Percentiles rank a stretch among this genome's conserved stretches.
phyloP scores from a whole-genome alignment of 192 early-diverging fungal species.

The Coemansia javaensis region DNA sequence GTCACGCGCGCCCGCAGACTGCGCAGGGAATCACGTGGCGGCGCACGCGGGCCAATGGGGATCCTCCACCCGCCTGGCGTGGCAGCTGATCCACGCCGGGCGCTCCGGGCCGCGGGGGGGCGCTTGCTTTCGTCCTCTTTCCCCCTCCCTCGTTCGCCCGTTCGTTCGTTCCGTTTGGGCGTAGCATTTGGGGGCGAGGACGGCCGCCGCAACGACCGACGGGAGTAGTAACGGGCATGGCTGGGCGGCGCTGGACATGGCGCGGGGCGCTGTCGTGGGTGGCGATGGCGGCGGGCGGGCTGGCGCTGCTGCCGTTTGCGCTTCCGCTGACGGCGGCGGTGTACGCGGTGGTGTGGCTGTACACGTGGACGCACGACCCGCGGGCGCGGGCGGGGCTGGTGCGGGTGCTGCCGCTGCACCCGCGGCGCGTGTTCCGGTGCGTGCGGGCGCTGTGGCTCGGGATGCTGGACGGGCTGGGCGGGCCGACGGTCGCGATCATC shows the following conservation, averaged over 20 bases:
- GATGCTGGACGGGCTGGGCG: constrained; percentile 49
- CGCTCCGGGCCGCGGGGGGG: no score
- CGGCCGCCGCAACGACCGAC: no score
- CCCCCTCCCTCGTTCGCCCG: no score
- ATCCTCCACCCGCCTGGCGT: no score
- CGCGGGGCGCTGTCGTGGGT: constrained; percentile 16
- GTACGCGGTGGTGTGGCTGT: constrained; percentile 42
- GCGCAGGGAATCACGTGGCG: no score
- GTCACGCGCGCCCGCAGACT: no score
- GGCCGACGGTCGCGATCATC: constrained; percentile 39
- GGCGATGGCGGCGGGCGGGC: constrained; percentile 1
- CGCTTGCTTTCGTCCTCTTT: no score
- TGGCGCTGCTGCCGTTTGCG: constrained; percentile 38
- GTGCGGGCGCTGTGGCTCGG: constrained; percentile 43
- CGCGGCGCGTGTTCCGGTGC: constrained; percentile 42
- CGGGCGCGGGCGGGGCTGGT: constrained; percentile 30
- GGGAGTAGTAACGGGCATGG: no score
- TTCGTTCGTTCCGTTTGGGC: no score
- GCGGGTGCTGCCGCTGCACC: constrained; percentile 34
- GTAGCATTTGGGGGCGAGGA: background rate
- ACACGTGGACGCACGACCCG: constrained; percentile 50
- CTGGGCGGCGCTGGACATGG: constrained; percentile 16
- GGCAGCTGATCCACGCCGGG: no score
- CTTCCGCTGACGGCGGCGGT: constrained; percentile 18
- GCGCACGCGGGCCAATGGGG: no score